These are phyloP conservation scores for Leptoxyphium fumago DNA, from an alignment of 2,329 filamentous ascomycete genomes.

Conservation along the genomic window DNA sequence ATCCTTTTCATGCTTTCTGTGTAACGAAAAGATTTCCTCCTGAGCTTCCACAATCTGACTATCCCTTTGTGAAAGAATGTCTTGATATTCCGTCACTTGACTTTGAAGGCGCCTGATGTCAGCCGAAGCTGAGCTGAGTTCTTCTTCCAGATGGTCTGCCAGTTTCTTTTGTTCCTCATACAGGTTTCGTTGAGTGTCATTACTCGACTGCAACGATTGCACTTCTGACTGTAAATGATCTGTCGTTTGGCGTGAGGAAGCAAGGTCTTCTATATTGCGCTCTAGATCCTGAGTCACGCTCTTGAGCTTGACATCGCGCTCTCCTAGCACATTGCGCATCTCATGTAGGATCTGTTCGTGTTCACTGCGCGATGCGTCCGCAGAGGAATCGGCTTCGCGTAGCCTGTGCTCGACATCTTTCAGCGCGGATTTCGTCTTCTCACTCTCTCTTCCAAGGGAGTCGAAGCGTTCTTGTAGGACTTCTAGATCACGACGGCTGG, in stretches of 20 bases:
- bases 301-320: not conserved
- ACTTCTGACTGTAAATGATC: conserved; percentile 1
- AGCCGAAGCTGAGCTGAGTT: conserved; percentile 8
- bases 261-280: not conserved
- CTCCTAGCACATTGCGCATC: not conserved
- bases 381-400: not conserved
- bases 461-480: conserved; percentile 6
- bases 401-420: not conserved
- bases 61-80: conserved; percentile 5
- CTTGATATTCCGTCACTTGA: conserved; percentile 2
- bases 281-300: not conserved
- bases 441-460: conserved; percentile 3
- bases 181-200: conserved; percentile 1
- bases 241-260: conserved; percentile 1
- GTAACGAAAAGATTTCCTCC: not conserved
- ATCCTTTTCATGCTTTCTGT: conserved; percentile 4
- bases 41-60: conserved; percentile 5
- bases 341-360: not conserved
- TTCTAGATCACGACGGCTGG: conserved; percentile 7
- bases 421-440: not conserved
- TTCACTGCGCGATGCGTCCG: not conserved
- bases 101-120: conserved; percentile 1
- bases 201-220: conserved; percentile 1
- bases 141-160: conserved; percentile 4
- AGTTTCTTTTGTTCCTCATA: conserved; percentile 2